A percentile compares a stretch with the other conserved stretches of the same genome.
These are phyloP conservation scores for Perkinsus marinus DNA, from an alignment of 169 alveolate genomes.

Conservation along the genomic window DNA sequence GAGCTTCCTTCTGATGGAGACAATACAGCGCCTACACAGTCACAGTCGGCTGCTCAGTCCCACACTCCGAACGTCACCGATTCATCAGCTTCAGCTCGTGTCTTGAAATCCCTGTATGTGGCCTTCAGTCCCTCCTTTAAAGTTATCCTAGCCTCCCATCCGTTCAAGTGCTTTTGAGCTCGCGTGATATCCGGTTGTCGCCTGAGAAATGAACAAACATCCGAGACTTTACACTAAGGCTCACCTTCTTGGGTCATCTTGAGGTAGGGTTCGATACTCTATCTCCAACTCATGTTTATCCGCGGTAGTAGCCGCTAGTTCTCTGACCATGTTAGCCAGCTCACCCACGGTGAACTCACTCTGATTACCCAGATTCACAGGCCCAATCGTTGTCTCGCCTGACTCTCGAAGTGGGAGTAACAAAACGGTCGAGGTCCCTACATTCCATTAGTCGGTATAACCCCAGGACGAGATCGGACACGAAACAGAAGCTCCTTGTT, in stretches of 20 bases:
- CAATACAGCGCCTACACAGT: not conserved
- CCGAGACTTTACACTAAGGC: not conserved
- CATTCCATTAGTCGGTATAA: slow-evolving; percentile 41
- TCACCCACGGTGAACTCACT: slow-evolving; percentile 46
- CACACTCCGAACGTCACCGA: not conserved
- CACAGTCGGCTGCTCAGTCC: not conserved
- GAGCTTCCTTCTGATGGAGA: not conserved
- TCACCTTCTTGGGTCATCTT: slow-evolving; percentile 38
- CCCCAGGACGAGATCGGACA: slow-evolving; percentile 51
- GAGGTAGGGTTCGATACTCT: slow-evolving; percentile 24
- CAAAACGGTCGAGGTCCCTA: slow-evolving; percentile 3
- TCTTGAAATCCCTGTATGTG: slow-evolving; percentile 28
- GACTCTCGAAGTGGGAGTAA: not conserved
- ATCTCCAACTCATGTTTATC: not conserved
- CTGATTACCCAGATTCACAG: slow-evolving; percentile 55
- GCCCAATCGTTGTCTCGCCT: slow-evolving; percentile 23
- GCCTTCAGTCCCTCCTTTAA: slow-evolving; percentile 27
- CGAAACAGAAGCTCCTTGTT: slow-evolving; percentile 53
- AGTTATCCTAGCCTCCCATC: slow-evolving; percentile 36
- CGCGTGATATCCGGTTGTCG: slow-evolving; percentile 39
- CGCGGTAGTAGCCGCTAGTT: slow-evolving; percentile 8
- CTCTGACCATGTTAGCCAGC: slow-evolving; percentile 41
- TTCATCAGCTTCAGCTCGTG: slow-evolving; percentile 9
- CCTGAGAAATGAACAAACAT: not conserved
- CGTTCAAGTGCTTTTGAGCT: slow-evolving; percentile 22